phyloP scores from a whole-genome alignment of 257 asterid species.

The Anisodus acutangulus region DNA sequence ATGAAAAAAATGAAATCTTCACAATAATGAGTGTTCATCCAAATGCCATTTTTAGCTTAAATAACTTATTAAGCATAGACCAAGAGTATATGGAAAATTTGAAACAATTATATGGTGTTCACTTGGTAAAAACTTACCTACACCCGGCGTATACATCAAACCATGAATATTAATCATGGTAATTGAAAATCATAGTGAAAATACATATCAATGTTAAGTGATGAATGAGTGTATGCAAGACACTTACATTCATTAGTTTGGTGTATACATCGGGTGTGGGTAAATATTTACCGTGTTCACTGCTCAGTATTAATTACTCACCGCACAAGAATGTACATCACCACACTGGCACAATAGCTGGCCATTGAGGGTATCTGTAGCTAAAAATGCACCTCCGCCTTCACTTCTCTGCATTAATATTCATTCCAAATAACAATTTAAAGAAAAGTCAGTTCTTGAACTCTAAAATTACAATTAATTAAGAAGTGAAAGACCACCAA shows the following conservation, averaged over 20 bases:
- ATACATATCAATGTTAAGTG: too few species aligned
- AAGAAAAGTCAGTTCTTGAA: not conserved
- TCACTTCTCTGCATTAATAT: constrained; percentile 65
- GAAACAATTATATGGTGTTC: not conserved
- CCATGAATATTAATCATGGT: too few species aligned
- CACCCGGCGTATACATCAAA: too few species aligned
- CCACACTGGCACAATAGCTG: constrained; percentile 71
- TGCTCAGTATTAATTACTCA: constrained; percentile 34
- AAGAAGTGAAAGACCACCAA: not conserved
- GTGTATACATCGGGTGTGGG: too few species aligned
- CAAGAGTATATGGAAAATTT: not conserved
- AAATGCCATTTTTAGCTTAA: not conserved
- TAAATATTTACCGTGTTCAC: too few species aligned
- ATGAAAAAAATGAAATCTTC: not conserved
- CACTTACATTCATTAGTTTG: too few species aligned
- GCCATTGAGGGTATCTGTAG: constrained; percentile 68
- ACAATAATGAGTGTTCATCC: not conserved
- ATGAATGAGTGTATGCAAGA: too few species aligned
- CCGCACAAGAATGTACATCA: constrained; percentile 66
- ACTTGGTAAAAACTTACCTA: too few species aligned
- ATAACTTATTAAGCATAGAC: not conserved
- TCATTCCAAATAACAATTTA: not conserved
- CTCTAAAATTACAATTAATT: not conserved
- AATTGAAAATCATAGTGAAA: too few species aligned
- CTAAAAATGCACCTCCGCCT: constrained; percentile 80